Evolutionary conservation across 306 rosid species (phyloP).

Genomic region (Vigna mungo): DNA sequence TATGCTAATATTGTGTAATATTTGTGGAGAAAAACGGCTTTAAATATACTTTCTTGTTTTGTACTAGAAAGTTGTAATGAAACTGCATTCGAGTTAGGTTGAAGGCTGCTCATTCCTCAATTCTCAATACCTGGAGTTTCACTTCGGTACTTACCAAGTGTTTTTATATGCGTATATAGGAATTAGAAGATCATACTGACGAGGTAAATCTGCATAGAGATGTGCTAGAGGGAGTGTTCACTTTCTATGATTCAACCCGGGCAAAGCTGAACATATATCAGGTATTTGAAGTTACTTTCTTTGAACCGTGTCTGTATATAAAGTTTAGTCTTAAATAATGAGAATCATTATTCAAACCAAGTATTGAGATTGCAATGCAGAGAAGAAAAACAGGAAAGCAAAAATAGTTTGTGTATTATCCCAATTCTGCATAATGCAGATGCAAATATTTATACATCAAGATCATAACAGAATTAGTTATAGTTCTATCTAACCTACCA

Average conservation of each 20-base stretch:
- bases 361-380: too few relatives aligned
- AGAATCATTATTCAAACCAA: too few relatives aligned
- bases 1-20: constrained; percentile 15
- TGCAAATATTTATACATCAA: too few relatives aligned
- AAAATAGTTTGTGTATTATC: too few relatives aligned
- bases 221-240: constrained; percentile 83
- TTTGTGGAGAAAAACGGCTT: constrained; percentile 26
- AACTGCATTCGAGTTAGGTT: constrained; percentile 5
- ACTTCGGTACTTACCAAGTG: constrained; percentile 34
- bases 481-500: too few relatives aligned
- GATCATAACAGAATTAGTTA: too few relatives aligned
- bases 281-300: constrained; percentile 58
- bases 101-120: not conserved
- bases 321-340: too few relatives aligned
- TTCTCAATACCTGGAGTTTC: not conserved
- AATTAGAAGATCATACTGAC: constrained; percentile 85
- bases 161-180: constrained; percentile 56
- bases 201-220: constrained; percentile 85
- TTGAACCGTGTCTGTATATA: constrained; percentile 3
- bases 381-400: too few relatives aligned
- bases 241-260: constrained; percentile 80
- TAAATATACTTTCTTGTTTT: not conserved
- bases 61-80: constrained; percentile 5
- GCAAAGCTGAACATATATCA: constrained; percentile 80
- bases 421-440: too few relatives aligned